Base-by-base conservation (phyloP, 2,329 filamentous ascomycete species). In the Onygenales sp. region DNA sequence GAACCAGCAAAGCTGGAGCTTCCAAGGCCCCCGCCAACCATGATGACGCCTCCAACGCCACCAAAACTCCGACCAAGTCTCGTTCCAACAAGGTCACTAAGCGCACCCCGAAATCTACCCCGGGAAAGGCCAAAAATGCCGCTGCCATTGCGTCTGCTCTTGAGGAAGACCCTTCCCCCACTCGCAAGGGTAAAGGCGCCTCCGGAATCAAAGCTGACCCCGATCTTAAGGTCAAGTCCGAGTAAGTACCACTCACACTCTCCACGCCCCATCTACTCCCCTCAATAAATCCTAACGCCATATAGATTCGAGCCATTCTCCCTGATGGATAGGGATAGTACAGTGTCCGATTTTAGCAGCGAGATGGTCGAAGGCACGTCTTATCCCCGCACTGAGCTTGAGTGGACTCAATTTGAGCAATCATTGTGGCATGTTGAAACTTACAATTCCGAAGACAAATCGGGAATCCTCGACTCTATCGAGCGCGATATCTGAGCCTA, bases 61-160 rank as follows among this genome's bases (percentile, higher is more conserved):
- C 17, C 43, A 34, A 32, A 27, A 49, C 49, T 13, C 52, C 44
- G 13, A 43, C 56, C 45, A 17, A 53, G 37, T 54, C 52, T 8
- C 44, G 33, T 42, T 43, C 52, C 51, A 52, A 58, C 45, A 55
- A 60, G 21, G 54, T 54, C 27, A 52, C 57, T 31, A 63, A 58
- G 34, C 52, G 37, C 43, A 49, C 42, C 44, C 54, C 46, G 31
- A 58, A 57, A 49, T 54, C 44, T 13, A 10, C 54, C 43, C 40
- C 42, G 6, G 57, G 49, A 17, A 59, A 59, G 43, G 52, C 37
- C 5, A 52, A 53, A 32, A 49, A 49, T 13, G 34, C 34, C 31
- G 11, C 33, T 4, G 31, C 33, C 2, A 14, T 33, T 11, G 42
- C 49, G 14, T 31, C 37, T 32, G 32, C 40, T 14, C 45, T 37